Conservation (phyloP, 768 basidiomycete genomes). For the Mycena pura region DNA sequence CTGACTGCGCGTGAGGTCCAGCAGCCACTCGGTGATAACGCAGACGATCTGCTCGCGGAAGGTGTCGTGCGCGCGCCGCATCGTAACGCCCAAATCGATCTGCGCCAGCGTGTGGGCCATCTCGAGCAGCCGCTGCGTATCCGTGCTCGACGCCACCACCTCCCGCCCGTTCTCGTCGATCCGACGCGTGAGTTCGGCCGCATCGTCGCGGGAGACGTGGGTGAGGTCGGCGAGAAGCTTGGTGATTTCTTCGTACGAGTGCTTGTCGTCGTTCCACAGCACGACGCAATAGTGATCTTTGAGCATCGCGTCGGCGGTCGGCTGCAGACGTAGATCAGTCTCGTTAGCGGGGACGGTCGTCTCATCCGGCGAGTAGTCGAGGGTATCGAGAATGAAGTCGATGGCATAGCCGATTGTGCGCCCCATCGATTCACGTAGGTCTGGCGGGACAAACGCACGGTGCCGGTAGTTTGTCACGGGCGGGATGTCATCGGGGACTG, state of each 20-base stretch:
- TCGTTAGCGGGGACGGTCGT: conserved; percentile 69
- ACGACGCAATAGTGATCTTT: conserved; percentile 83
- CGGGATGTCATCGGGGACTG: conserved; percentile 59
- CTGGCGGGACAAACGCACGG: conserved; percentile 62
- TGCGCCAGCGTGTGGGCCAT: conserved; percentile 81
- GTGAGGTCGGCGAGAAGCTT: conserved; percentile 69
- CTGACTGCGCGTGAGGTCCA: conserved; percentile 78
- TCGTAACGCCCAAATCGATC: conserved; percentile 91
- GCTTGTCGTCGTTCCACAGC: conserved; percentile 98
- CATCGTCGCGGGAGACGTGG: conserved; percentile 55
- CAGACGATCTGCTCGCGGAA: conserved; percentile 87
- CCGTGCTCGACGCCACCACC: conserved; percentile 77
- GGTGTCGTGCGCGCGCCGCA: conserved; percentile 85
- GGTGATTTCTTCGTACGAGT: conserved; percentile 89
- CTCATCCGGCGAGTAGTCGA: conserved; percentile 85
- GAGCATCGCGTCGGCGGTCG: conserved; percentile 79
- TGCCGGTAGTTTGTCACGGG: conserved; percentile 66
- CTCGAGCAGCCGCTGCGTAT: conserved; percentile 64
- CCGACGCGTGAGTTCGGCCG: conserved; percentile 57
- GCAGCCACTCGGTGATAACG: conserved; percentile 86
- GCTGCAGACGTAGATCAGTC: conserved; percentile 73
- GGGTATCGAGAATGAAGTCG: conserved; percentile 83
- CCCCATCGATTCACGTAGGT: conserved; percentile 76
- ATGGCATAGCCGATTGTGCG: conserved; percentile 78
- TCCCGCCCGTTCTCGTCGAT: conserved; percentile 85